Evolutionary conservation across 2,329 filamentous ascomycete species (phyloP).

Genomic region (Pseudogymnoascus sp.): DNA sequence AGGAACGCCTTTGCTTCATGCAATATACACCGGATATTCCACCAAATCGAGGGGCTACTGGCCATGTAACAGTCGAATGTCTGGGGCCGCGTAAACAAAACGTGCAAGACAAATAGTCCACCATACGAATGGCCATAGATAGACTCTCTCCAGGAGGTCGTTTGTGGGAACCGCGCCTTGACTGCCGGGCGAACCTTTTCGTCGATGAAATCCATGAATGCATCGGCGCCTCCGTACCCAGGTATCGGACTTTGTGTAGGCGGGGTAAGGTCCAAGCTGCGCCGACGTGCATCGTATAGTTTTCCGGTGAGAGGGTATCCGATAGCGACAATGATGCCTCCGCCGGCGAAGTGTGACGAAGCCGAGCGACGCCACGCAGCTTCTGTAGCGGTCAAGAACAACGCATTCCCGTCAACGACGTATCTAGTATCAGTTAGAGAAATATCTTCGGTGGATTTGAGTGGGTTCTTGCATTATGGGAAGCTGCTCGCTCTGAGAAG

Average conservation of each 20-base stretch:
- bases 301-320: constrained; percentile 45
- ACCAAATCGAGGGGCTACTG: constrained; percentile 3
- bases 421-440: constrained; percentile 36
- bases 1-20: not conserved
- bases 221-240: not conserved
- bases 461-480: constrained; percentile 37
- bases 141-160: not conserved
- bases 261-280: not conserved
- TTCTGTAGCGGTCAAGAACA: constrained; percentile 38
- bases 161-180: constrained; percentile 3
- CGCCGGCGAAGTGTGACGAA: constrained; percentile 33
- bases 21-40: not conserved
- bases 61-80: not conserved
- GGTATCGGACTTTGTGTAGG: not conserved
- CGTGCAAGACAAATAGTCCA: not conserved
- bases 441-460: constrained; percentile 27
- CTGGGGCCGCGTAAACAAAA: not conserved
- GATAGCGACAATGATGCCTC: constrained; percentile 42
- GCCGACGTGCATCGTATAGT: constrained; percentile 27
- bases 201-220: not conserved
- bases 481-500: constrained; percentile 27
- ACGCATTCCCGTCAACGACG: constrained; percentile 38
- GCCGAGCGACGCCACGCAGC: constrained; percentile 39
- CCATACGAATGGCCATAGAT: constrained; percentile 1
- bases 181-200: not conserved